Evolutionary conservation across 345 rosid genomes (phyloP).

Genomic region (Pugionium cornutum): DNA sequence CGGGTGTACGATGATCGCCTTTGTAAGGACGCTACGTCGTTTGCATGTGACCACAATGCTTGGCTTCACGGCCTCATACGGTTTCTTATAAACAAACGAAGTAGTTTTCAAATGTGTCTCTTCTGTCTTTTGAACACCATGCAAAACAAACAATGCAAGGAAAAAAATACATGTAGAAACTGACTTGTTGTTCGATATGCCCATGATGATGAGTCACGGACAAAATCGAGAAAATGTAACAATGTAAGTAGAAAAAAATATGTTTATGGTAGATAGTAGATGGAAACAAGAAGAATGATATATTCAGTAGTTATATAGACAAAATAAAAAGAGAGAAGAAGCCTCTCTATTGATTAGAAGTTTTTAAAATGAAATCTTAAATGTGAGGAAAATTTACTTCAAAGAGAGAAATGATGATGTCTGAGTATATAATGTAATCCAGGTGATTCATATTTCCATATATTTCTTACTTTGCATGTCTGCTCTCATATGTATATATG

Average conservation of each 20-base stretch:
- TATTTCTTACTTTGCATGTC: constrained; percentile 39
- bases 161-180: constrained; percentile 22
- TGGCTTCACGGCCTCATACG: background rate
- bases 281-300: constrained; percentile 21
- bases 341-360: background rate
- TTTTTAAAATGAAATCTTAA: constrained; percentile 17
- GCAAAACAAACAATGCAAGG: constrained; percentile 28
- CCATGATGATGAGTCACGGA: background rate
- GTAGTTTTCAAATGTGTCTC: constrained; percentile 23
- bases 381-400: constrained; percentile 29
- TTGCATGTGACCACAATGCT: constrained; percentile 14
- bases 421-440: constrained; percentile 39
- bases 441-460: constrained; percentile 45
- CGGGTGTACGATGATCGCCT: constrained; percentile 19
- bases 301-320: constrained; percentile 28
- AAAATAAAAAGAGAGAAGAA: constrained; percentile 6
- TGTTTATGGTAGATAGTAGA: constrained; percentile 7
- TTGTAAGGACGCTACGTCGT: constrained; percentile 16
- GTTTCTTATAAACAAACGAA: constrained; percentile 3
- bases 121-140: constrained; percentile 30
- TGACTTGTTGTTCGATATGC: constrained; percentile 28
- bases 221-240: background rate
- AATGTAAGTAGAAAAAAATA: background rate
- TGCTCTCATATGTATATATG: constrained; percentile 32
- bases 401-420: constrained; percentile 39